Percentiles rank a stretch among this genome's conserved stretches.
Evolutionary conservation across 176 grass and related monocot species (phyloP).

Genomic region (Aegilops longissima): DNA sequence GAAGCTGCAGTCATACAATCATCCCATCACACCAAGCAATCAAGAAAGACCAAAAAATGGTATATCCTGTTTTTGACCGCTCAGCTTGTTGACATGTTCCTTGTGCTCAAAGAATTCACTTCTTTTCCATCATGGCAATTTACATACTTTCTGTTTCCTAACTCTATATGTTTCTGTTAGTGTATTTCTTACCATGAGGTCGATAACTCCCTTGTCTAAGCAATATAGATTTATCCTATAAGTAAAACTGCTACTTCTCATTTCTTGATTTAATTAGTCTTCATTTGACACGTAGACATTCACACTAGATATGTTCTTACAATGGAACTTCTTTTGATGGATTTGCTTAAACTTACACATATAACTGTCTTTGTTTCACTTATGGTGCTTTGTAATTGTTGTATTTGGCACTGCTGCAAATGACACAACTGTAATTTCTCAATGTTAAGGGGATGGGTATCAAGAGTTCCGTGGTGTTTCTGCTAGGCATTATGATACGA

Average conservation of each 20-base stretch:
- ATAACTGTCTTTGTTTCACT: not conserved
- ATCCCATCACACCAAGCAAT: constrained; percentile 27
- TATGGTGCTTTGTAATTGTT: constrained; percentile 20
- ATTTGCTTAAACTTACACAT: not conserved
- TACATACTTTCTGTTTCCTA: not conserved
- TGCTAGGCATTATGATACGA: constrained; percentile 60
- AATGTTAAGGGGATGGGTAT: constrained; percentile 64
- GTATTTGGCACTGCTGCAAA: constrained; percentile 17
- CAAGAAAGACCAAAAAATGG: constrained; percentile 45
- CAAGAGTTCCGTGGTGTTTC: constrained; percentile 53
- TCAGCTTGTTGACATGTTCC: not conserved
- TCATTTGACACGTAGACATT: not conserved
- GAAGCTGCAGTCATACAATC: constrained; percentile 60
- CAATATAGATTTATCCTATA: not conserved
- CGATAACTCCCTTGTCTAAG: not conserved
- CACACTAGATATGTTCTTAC: not conserved
- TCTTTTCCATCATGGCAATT: not conserved
- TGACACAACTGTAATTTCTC: constrained; percentile 41
- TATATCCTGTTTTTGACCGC: constrained; percentile 27
- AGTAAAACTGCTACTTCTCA: not conserved
- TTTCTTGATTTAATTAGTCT: not conserved
- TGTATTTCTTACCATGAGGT: not conserved
- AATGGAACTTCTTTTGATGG: constrained; percentile 7
- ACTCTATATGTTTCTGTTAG: not conserved
- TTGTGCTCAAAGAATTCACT: not conserved